phyloP scores from a whole-genome alignment of 2,329 filamentous ascomycete species.

The Gnomoniopsis smithogilvyi region DNA sequence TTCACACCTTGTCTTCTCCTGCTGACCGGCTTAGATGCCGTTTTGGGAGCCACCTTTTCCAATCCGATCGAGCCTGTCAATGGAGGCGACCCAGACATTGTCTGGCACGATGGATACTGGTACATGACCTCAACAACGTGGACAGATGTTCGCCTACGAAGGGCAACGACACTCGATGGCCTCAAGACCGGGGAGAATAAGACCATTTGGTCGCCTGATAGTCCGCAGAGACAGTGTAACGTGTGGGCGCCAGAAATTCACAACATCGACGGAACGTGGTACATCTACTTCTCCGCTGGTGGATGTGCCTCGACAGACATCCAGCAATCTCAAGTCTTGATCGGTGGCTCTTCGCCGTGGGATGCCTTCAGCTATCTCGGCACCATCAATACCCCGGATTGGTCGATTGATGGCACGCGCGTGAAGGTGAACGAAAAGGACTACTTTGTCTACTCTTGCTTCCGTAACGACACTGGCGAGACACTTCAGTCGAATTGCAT shows the following conservation, averaged over 20 bases:
- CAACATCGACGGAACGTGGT: slow-evolving; percentile 46
- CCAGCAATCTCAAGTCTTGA: slow-evolving; percentile 49
- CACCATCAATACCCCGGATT: slow-evolving; percentile 40
- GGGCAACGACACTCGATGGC: slow-evolving; percentile 50
- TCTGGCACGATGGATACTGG: slow-evolving; percentile 53
- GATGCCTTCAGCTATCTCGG: slow-evolving; percentile 47
- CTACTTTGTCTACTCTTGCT: slow-evolving; percentile 54
- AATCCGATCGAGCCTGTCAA: slow-evolving; percentile 33
- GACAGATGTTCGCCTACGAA: slow-evolving; percentile 51
- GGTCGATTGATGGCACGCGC: slow-evolving; percentile 53
- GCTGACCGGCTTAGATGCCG: too few relatives aligned
- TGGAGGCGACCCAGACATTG: slow-evolving; percentile 52
- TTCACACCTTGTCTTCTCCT: too few relatives aligned
- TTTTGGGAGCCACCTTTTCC: not conserved
- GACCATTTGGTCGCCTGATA: slow-evolving; percentile 45
- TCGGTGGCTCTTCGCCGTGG: slow-evolving; percentile 48
- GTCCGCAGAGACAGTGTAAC: slow-evolving; percentile 47
- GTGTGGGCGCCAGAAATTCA: slow-evolving; percentile 59
- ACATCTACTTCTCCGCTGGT: slow-evolving; percentile 56
- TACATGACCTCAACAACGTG: slow-evolving; percentile 52
- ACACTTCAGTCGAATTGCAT: slow-evolving; percentile 35
- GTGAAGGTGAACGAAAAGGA: slow-evolving; percentile 42
- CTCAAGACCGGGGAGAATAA: slow-evolving; percentile 49
- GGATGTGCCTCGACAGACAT: slow-evolving; percentile 47
- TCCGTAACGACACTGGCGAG: slow-evolving; percentile 32